These are phyloP conservation scores for Trifolium repens DNA, from an alignment of 306 rosid genomes.

Conservation along the genomic window DNA sequence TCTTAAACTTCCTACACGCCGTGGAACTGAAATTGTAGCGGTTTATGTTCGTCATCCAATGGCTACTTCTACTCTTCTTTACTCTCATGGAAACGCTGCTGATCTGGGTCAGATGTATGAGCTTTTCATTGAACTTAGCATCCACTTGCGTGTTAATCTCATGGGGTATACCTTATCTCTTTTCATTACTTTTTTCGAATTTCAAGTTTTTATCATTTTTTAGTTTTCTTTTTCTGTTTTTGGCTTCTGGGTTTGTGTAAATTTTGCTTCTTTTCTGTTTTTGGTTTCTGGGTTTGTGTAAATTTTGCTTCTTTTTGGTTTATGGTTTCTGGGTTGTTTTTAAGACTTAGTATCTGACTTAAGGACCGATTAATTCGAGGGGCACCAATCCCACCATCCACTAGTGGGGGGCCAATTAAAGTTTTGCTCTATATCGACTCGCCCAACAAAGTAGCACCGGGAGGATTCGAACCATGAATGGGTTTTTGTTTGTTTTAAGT, in stretches of 20 bases:
- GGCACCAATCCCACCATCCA: too few species aligned
- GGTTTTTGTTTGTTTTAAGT: not conserved
- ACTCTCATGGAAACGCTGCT: conserved; percentile 97
- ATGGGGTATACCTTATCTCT: conserved; percentile 62
- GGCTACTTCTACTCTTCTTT: conserved; percentile 87
- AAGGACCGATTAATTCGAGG: too few species aligned
- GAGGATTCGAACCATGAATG: too few species aligned
- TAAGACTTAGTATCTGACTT: too few species aligned
- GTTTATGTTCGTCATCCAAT: conserved; percentile 81
- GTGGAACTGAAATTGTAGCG: conserved; percentile 80
- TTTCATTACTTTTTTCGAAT: not conserved
- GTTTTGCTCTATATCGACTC: too few species aligned
- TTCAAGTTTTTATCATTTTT: too few species aligned
- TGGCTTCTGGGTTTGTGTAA: conserved; percentile 25
- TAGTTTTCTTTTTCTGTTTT: not conserved
- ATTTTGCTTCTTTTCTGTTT: conserved; percentile 7
- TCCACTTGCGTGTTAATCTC: conserved; percentile 85
- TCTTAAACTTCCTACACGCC: conserved; percentile 75
- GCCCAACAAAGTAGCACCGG: too few species aligned
- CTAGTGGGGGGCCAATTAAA: too few species aligned
- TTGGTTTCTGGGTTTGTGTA: conserved; percentile 10
- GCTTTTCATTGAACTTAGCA: conserved; percentile 85
- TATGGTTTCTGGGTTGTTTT: not conserved
- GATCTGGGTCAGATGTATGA: conserved; percentile 99
- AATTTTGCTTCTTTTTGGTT: conserved; percentile 18